These are phyloP conservation scores for Yamadazyma aaseri DNA, from an alignment of 1,139 yeast species.

Conservation along the genomic window DNA sequence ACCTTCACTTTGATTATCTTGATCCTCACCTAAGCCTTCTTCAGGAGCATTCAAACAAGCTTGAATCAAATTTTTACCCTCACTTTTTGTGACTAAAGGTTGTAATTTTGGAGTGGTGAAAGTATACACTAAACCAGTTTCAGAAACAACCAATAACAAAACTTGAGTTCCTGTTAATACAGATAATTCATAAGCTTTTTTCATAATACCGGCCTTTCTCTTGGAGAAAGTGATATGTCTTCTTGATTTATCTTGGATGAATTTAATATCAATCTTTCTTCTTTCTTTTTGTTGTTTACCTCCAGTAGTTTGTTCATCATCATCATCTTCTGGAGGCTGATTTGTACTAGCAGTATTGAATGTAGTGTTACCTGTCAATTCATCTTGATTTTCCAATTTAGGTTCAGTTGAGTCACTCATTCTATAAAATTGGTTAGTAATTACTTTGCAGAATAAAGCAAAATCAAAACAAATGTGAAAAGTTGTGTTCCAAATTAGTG, in stretches of 20 bases:
- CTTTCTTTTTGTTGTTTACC: slow-evolving; percentile 71
- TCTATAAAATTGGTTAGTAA: slow-evolving; percentile 13
- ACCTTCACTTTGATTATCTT: slow-evolving; percentile 61
- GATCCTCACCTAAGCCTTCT: slow-evolving; percentile 58
- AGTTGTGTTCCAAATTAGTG: too few species aligned
- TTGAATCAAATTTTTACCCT: slow-evolving; percentile 94
- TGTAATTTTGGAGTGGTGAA: slow-evolving; percentile 97
- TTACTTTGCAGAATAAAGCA: slow-evolving; percentile 5
- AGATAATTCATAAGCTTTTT: slow-evolving; percentile 93
- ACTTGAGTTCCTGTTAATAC: slow-evolving; percentile 98
- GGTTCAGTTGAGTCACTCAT: slow-evolving; percentile 43
- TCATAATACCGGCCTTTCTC: slow-evolving; percentile 98
- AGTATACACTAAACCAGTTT: slow-evolving; percentile 97
- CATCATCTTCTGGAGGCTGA: slow-evolving; percentile 54
- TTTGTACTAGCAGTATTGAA: slow-evolving; percentile 14
- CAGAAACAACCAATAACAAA: slow-evolving; percentile 86
- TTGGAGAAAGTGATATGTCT: slow-evolving; percentile 97
- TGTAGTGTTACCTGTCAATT: slow-evolving; percentile 19
- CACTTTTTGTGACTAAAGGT: slow-evolving; percentile 94
- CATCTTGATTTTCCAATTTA: slow-evolving; percentile 38
- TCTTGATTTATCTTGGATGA: slow-evolving; percentile 94
- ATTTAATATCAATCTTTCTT: slow-evolving; percentile 94
- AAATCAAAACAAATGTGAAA: neutral
- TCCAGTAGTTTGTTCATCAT: slow-evolving; percentile 61
- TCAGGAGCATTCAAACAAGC: slow-evolving; percentile 96